Conservation (phyloP, 1,284 basidiomycete species). For the Schizophyllum amplum region DNA sequence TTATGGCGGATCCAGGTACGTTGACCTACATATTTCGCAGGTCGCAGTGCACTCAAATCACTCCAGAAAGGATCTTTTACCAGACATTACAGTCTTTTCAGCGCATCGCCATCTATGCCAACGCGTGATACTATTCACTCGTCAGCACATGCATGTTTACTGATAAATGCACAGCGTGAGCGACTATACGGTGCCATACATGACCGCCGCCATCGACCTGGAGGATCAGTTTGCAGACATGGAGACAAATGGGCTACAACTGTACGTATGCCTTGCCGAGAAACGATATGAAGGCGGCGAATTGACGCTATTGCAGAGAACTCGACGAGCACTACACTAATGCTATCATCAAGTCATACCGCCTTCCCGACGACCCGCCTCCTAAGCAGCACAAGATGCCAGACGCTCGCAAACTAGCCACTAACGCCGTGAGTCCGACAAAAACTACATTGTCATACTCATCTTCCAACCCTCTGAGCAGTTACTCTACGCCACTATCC, state of each 20-base stretch:
- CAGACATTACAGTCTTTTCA: conserved; percentile 66
- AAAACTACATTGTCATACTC: not conserved
- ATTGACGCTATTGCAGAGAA: conserved; percentile 31
- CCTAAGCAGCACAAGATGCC: conserved; percentile 25
- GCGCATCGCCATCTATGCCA: conserved; percentile 76
- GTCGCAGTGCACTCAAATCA: not conserved
- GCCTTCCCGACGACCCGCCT: conserved; percentile 30
- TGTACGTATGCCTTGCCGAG: conserved; percentile 35
- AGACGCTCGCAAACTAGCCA: conserved; percentile 41
- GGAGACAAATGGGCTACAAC: conserved; percentile 46
- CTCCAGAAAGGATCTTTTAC: conserved; percentile 65
- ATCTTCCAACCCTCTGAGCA: conserved; percentile 17
- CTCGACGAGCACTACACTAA: conserved; percentile 43
- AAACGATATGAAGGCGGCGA: conserved; percentile 3
- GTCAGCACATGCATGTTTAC: not conserved
- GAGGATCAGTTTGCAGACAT: conserved; percentile 63
- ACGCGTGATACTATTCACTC: conserved; percentile 30
- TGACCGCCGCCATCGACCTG: conserved; percentile 67
- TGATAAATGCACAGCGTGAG: conserved; percentile 30
- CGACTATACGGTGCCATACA: conserved; percentile 77
- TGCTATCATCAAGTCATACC: conserved; percentile 46
- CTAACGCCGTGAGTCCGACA: conserved; percentile 52
- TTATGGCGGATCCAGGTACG: conserved; percentile 82
- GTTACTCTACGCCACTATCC: conserved; percentile 47
- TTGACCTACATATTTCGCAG: conserved; percentile 5